Conservation (phyloP, 352 stramenopile genomes). For the Phytophthora kernoviae region DNA sequence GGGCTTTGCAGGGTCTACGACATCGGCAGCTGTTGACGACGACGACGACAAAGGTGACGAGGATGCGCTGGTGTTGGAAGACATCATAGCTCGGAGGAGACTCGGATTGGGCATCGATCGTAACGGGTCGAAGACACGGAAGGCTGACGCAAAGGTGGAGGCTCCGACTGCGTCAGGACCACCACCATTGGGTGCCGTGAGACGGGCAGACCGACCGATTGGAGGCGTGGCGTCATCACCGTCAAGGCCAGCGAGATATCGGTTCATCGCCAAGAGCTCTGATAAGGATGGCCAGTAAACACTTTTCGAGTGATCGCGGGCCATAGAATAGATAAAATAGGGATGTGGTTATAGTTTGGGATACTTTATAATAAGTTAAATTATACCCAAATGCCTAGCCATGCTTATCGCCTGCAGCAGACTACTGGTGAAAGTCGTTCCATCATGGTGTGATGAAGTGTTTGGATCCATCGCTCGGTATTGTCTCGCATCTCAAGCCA, state of each 20-base stretch:
- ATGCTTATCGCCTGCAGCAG: conserved; percentile 25
- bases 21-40: conserved; percentile 17
- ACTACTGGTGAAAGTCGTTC: conserved; percentile 33
- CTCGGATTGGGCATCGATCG: conserved; percentile 7
- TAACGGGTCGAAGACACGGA: conserved; percentile 10
- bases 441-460: conserved; percentile 39
- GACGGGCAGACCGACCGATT: conserved; percentile 3
- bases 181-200: background rate
- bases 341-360: background rate
- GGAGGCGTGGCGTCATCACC: conserved; percentile 6
- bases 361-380: too few species aligned
- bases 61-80: conserved; percentile 10
- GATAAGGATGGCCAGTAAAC: conserved; percentile 19
- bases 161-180: background rate
- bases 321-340: background rate
- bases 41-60: conserved; percentile 21
- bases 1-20: conserved; percentile 6
- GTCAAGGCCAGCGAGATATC: conserved; percentile 4
- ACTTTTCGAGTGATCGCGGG: conserved; percentile 9
- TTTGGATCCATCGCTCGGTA: conserved; percentile 42
- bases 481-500: conserved; percentile 42
- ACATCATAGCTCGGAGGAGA: background rate
- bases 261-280: background rate
- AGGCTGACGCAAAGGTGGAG: conserved; percentile 13
- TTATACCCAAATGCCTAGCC: too few species aligned